Evolutionary conservation across 2,329 filamentous ascomycete genomes (phyloP), one percentile per base, ranked within the genome.

Genomic region (Claviceps monticola): DNA sequence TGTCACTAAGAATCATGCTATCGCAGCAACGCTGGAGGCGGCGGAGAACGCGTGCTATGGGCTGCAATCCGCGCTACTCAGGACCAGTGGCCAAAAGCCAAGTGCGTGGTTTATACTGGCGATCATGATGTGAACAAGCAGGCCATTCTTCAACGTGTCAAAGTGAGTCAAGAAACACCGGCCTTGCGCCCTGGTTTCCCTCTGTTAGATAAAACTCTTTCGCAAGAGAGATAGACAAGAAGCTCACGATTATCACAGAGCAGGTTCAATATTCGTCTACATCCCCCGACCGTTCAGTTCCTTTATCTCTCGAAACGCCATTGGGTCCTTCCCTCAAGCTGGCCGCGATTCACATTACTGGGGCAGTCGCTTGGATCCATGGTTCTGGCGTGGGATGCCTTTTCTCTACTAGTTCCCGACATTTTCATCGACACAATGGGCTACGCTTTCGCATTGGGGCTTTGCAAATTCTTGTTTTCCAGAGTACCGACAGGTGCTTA

Each of bases 371-470:
- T 97, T 3, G 93, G 93, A 43, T 96, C 90, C 5, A 64, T 98
- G 46, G 65, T 95, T 29, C 75, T 98, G 51, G 90, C 86, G 26
- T 93, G 88, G 75, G 91, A 98, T 62, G 91, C 91, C 11, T 93
- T 98, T 65, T 84, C 80, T n/a, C 79, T 96, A 2, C 75, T 97
- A 2, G 86, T 91, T 0, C 93, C 93, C 0, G 93, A 98, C 65
- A 78, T 97, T 50, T 95, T 97, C 65, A 76, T 98, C 60, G 93
- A 98, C 64, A 98, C 93, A 2, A 96, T 98, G 90, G 93, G 93
- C 56, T 98, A 96, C 62, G 89, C 91, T 26, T 98, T 97, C 64
- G 79, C 86, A 0, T 78, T 95, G 11, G 88, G 87, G 8, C 74
- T 96, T 3, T 86, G 77, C 66, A 93, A 89, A 63, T 77, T 86